Conservation (phyloP, 441 rosid genomes). For the Populus tomentosa region DNA sequence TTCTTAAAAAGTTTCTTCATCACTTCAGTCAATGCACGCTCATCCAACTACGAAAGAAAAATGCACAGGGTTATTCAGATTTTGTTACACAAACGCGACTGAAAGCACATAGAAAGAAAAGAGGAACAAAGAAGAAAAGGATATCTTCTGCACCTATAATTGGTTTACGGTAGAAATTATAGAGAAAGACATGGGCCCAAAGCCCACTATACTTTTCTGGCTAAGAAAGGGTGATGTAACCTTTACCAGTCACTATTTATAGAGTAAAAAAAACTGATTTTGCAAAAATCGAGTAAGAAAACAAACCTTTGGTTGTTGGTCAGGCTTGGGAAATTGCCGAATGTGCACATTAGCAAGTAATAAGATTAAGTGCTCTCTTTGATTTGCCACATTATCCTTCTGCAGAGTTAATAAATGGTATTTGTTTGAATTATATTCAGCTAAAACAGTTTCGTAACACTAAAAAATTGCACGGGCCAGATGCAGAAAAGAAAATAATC, state of each 20-base stretch:
- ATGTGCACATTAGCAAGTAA: conserved; percentile 97
- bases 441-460: neutral
- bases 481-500: neutral
- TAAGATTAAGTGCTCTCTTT: conserved; percentile 94
- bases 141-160: no score
- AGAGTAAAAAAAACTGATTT: neutral
- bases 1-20: conserved; percentile 98
- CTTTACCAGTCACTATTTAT: neutral
- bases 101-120: neutral
- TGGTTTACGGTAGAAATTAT: no score
- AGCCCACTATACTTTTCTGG: neutral
- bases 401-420: conserved; percentile 29
- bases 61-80: neutral
- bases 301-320: conserved; percentile 97
- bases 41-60: conserved; percentile 66
- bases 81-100: neutral
- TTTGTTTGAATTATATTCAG: neutral
- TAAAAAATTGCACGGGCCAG: conserved; percentile 1
- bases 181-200: neutral
- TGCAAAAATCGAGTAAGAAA: neutral
- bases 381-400: conserved; percentile 98
- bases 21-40: conserved; percentile 87
- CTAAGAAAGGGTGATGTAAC: no score
- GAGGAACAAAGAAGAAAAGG: no score
- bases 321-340: conserved; percentile 94